Evolutionary conservation across 176 grass and related monocot genomes (phyloP).

Genomic region (Chloris gayana): DNA sequence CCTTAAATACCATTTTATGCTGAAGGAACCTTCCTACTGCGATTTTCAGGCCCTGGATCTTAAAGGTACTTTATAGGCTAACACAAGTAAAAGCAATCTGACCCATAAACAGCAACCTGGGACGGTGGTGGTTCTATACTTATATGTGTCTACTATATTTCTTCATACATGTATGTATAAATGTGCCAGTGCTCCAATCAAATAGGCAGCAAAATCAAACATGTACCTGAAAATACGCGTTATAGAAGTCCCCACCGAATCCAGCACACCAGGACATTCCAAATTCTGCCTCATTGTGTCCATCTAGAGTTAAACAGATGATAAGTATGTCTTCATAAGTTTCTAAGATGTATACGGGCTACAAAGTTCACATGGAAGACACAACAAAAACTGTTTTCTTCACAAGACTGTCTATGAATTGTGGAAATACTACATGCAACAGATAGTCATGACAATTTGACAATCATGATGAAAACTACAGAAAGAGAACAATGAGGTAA

Average conservation of each 20-base stretch:
- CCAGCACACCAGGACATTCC: conserved; percentile 99
- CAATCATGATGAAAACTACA: not conserved
- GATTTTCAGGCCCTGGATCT: not conserved
- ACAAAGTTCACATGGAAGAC: not conserved
- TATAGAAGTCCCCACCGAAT: conserved; percentile 82
- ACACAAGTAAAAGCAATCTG: conserved; percentile 7
- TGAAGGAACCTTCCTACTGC: conserved; percentile 16
- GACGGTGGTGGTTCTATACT: not conserved
- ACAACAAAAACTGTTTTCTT: not conserved
- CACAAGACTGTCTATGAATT: not conserved
- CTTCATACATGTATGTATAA: not conserved
- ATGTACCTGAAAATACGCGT: conserved; percentile 84
- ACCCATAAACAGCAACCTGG: not conserved
- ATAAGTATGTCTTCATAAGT: not conserved
- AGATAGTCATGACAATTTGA: not conserved
- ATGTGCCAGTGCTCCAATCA: conserved; percentile 4
- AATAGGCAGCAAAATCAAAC: conserved; percentile 14
- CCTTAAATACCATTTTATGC: not conserved
- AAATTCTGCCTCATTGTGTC: conserved; percentile 93
- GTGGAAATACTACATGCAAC: not conserved
- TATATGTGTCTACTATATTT: not conserved
- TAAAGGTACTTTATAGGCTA: conserved; percentile 10
- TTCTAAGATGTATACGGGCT: not conserved
- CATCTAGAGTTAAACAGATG: conserved; percentile 49
- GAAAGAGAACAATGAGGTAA: not conserved